A percentile compares a stretch with the other conserved stretches of the same genome.
These are phyloP conservation scores for Erodium texanum DNA, from an alignment of 441 rosid genomes.

Conservation along the genomic window DNA sequence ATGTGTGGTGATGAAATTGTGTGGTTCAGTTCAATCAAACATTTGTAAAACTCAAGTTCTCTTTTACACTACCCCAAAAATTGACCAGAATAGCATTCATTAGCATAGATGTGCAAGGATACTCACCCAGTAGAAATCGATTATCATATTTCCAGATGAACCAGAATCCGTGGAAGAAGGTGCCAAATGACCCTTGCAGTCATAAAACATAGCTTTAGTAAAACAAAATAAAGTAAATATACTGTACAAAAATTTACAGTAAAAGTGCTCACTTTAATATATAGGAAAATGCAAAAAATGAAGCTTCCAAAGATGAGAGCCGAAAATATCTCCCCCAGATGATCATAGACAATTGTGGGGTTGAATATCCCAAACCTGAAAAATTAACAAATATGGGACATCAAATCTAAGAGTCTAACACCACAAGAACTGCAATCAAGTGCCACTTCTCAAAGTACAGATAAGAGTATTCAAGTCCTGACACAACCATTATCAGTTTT, in stretches of 20 bases:
- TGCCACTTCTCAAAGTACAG: background rate
- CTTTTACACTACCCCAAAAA: background rate
- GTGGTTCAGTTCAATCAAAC: background rate
- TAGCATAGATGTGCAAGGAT: constrained; percentile 11
- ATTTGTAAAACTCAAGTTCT: background rate
- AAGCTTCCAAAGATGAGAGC: constrained; percentile 89
- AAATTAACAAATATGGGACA: constrained; percentile 14
- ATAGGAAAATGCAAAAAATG: constrained; percentile 71
- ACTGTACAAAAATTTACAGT: constrained; percentile 1
- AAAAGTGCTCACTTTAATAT: constrained; percentile 58
- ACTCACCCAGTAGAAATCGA: constrained; percentile 97
- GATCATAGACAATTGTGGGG: constrained; percentile 84
- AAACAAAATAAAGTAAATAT: constrained; percentile 5
- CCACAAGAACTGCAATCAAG: background rate
- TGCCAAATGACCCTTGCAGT: constrained; percentile 68
- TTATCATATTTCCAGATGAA: constrained; percentile 79
- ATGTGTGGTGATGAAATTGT: background rate
- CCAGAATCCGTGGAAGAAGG: constrained; percentile 95
- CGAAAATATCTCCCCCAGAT: constrained; percentile 83
- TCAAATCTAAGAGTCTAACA: constrained; percentile 4
- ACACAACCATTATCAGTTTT: background rate
- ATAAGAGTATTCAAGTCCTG: constrained; percentile 1
- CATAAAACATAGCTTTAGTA: constrained; percentile 23
- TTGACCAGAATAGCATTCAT: background rate
- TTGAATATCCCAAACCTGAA: constrained; percentile 91